These are phyloP conservation scores for Cercophora newfieldiana DNA, from an alignment of 495 filamentous ascomycete genomes.

Conservation along the genomic window DNA sequence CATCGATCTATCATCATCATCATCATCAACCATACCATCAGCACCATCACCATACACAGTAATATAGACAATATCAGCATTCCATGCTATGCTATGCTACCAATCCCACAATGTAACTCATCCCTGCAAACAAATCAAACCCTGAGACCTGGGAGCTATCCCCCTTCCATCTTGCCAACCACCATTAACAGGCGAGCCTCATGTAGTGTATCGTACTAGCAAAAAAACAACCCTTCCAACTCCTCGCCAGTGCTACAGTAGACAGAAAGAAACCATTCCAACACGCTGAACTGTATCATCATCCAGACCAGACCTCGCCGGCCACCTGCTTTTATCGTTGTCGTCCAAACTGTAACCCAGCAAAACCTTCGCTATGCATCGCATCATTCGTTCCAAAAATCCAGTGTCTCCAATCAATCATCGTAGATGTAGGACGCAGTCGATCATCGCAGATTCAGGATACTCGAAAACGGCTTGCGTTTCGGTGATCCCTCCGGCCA, in stretches of 20 bases:
- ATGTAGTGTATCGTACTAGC: neutral
- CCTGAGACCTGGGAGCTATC: neutral
- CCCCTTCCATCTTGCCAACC: neutral
- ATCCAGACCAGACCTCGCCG: neutral
- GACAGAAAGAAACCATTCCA: neutral
- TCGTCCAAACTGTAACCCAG: neutral
- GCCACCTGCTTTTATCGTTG: neutral
- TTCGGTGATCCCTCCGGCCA: slow-evolving; percentile 31
- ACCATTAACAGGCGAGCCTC: too few relatives aligned
- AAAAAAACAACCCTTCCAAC: neutral
- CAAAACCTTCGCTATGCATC: neutral
- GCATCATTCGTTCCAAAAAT: neutral
- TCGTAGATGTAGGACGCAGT: neutral
- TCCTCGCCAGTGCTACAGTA: neutral
- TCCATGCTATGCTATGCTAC: neutral
- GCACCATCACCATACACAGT: too few relatives aligned
- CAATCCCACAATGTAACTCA: neutral
- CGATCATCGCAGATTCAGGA: slow-evolving; percentile 11
- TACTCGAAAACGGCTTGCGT: slow-evolving; percentile 29
- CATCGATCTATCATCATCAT: too few relatives aligned
- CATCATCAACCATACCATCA: too few relatives aligned
- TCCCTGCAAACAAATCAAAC: neutral
- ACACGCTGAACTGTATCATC: neutral
- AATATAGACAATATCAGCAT: neutral
- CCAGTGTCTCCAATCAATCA: neutral